phyloP scores from a whole-genome alignment of 1,139 yeast genomes.

The Candida sp. region DNA sequence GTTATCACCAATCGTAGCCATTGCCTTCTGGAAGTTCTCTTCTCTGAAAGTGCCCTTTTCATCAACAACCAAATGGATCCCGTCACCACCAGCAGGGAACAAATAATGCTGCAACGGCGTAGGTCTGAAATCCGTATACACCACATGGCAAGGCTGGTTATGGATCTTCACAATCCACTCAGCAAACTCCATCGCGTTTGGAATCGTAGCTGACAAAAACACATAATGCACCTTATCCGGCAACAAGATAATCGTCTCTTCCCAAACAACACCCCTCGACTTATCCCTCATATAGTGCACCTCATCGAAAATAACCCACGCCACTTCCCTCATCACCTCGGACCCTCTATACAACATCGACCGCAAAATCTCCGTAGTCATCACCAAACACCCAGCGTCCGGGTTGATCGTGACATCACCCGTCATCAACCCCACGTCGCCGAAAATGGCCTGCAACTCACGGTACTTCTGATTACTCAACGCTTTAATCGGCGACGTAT shows the following conservation, averaged over 20 bases:
- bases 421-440: constrained; percentile 97
- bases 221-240: constrained; percentile 95
- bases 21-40: constrained; percentile 97
- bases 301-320: constrained; percentile 96
- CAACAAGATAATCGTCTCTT: constrained; percentile 92
- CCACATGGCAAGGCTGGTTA: constrained; percentile 97
- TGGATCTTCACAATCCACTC: constrained; percentile 98
- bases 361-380: constrained; percentile 97
- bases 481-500: constrained; percentile 98
- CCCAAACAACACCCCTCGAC: constrained; percentile 99
- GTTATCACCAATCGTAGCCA: constrained; percentile 88
- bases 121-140: constrained; percentile 98
- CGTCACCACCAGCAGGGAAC: constrained; percentile 98
- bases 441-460: constrained; percentile 89
- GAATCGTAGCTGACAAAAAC: constrained; percentile 94
- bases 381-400: constrained; percentile 94
- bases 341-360: constrained; percentile 95
- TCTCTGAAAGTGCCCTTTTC: constrained; percentile 97
- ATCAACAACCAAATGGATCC: constrained; percentile 96
- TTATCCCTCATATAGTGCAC: constrained; percentile 97
- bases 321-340: constrained; percentile 95
- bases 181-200: constrained; percentile 98
- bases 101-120: constrained; percentile 97
- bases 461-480: constrained; percentile 95
- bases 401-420: constrained; percentile 99